Percentiles rank a stretch among this genome's conserved stretches.
Evolutionary conservation across 495 filamentous ascomycete genomes (phyloP).

Genomic region (Paragyromitra xinjiangensis): DNA sequence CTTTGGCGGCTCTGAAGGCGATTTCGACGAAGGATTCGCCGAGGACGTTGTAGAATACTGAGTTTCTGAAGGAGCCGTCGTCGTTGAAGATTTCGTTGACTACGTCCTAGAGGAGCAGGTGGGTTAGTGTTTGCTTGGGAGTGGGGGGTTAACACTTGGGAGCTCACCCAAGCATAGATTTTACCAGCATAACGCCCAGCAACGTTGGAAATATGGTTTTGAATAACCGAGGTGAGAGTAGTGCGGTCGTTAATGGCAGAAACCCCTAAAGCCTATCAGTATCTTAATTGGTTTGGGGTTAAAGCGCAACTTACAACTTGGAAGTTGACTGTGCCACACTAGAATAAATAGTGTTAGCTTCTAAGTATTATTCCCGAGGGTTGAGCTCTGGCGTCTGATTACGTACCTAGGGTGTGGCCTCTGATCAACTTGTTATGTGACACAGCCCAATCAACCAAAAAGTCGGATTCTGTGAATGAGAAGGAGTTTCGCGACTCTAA

Average conservation of each 20-base stretch:
- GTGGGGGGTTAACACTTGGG: background rate
- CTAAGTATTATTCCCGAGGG: background rate
- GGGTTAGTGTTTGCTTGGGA: background rate
- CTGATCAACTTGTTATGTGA: constrained; percentile 67
- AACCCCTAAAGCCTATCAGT: constrained; percentile 63
- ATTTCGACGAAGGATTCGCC: constrained; percentile 70
- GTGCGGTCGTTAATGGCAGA: constrained; percentile 63
- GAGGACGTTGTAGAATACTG: constrained; percentile 69
- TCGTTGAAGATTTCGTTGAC: constrained; percentile 75
- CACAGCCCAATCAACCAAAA: constrained; percentile 69
- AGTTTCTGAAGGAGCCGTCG: constrained; percentile 65
- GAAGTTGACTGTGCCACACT: constrained; percentile 71
- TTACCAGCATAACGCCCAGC: constrained; percentile 70
- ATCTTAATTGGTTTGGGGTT: background rate
- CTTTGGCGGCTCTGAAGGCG: constrained; percentile 69
- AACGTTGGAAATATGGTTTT: constrained; percentile 68
- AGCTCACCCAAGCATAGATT: constrained; percentile 64
- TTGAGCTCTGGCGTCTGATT: background rate
- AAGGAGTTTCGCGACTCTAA: constrained; percentile 60
- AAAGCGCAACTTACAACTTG: constrained; percentile 57
- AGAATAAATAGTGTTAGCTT: background rate
- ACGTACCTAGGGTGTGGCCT: constrained; percentile 65
- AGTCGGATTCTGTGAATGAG: constrained; percentile 65
- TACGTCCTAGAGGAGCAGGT: constrained; percentile 64
- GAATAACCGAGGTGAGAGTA: constrained; percentile 64